Conservation (phyloP, 805 yeast species). For the Candida ulmi region DNA sequence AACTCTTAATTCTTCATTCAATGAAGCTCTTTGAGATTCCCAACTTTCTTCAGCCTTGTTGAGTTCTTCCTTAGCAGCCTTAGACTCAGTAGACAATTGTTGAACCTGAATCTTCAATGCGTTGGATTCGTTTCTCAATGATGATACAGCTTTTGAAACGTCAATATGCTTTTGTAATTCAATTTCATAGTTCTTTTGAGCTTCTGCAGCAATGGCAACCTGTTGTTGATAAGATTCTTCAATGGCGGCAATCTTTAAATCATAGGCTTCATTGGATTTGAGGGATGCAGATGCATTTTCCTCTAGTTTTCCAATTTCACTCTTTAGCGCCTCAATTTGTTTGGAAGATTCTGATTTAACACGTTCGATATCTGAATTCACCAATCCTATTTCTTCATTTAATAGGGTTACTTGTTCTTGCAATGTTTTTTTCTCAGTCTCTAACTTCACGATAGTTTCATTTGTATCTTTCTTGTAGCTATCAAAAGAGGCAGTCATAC, state of each 20-base stretch:
- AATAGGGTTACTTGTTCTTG: slow-evolving; percentile 22
- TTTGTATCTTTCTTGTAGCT: slow-evolving; percentile 28
- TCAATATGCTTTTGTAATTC: slow-evolving; percentile 52
- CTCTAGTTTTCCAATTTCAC: not conserved
- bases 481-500: slow-evolving; percentile 51
- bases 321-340: slow-evolving; percentile 11
- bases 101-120: slow-evolving; percentile 24
- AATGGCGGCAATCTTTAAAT: slow-evolving; percentile 24
- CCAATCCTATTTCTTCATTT: slow-evolving; percentile 24
- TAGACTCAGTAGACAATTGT: slow-evolving; percentile 23
- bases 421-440: slow-evolving; percentile 17
- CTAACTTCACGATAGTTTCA: slow-evolving; percentile 12
- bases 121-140: slow-evolving; percentile 33
- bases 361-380: slow-evolving; percentile 26
- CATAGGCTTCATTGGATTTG: slow-evolving; percentile 24
- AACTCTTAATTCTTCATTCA: slow-evolving; percentile 43
- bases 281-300: slow-evolving; percentile 12
- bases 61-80: slow-evolving; percentile 27
- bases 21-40: slow-evolving; percentile 35
- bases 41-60: slow-evolving; percentile 36
- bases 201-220: slow-evolving; percentile 37
- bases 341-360: slow-evolving; percentile 23
- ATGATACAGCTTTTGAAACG: slow-evolving; percentile 36
- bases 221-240: slow-evolving; percentile 38
- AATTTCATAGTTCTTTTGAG: slow-evolving; percentile 48